These are phyloP conservation scores for Penicillium roqueforti DNA, from an alignment of 495 filamentous ascomycete genomes.

Conservation along the genomic window DNA sequence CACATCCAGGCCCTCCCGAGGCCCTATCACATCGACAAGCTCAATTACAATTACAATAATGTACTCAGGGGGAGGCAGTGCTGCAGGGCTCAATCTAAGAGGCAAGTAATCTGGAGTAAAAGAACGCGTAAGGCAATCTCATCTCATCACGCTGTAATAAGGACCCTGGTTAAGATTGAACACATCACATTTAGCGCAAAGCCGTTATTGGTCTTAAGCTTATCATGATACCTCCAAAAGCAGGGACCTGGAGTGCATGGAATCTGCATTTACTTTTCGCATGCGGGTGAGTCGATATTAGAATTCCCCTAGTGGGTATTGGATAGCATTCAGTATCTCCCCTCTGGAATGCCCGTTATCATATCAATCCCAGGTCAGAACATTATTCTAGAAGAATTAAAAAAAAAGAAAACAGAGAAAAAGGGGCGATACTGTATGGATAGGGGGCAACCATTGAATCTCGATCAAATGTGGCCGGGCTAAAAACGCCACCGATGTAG, in stretches of 20 bases:
- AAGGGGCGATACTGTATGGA: constrained; percentile 3
- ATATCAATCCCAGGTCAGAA: constrained; percentile 14
- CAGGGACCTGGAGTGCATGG: constrained; percentile 1
- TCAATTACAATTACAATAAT: constrained; percentile 8
- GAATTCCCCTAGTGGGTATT: constrained; percentile 6
- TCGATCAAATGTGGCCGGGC: constrained; percentile 11
- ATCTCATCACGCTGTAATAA: constrained; percentile 8
- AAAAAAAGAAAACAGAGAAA: constrained; percentile 2
- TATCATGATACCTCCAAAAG: constrained; percentile 14
- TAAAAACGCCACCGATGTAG: constrained; percentile 32
- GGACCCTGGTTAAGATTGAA: constrained; percentile 18
- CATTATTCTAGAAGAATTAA: not conserved
- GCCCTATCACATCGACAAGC: constrained; percentile 1
- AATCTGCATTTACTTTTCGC: constrained; percentile 3
- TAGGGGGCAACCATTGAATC: constrained; percentile 11
- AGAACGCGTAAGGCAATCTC: constrained; percentile 4
- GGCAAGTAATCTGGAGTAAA: not conserved
- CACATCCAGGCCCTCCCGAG: constrained; percentile 8
- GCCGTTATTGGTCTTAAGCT: constrained; percentile 17
- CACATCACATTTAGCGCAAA: constrained; percentile 19
- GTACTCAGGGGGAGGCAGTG: constrained; percentile 8
- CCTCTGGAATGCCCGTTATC: constrained; percentile 25
- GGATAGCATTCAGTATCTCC: constrained; percentile 8
- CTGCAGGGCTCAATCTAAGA: not conserved
- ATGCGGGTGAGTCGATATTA: constrained; percentile 11